Conservation (phyloP, 345 rosid species). For the Citrus medica region DNA sequence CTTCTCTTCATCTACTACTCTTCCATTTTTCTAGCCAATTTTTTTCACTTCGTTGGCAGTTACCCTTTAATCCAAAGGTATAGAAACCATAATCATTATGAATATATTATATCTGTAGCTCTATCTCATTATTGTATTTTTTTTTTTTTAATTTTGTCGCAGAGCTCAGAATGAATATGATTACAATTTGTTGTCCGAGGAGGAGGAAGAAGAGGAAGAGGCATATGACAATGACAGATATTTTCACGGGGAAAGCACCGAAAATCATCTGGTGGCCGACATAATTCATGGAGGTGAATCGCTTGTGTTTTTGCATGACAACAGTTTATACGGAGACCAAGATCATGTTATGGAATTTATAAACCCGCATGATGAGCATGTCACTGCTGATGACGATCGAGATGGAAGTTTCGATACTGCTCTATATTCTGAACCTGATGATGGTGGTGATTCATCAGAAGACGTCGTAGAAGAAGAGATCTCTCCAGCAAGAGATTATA, state of each 20-base stretch:
- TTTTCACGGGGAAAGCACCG: conserved; percentile 35
- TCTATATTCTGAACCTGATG: conserved; percentile 32
- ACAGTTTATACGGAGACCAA: background rate
- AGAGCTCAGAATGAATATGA: conserved; percentile 63
- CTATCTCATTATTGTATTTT: background rate
- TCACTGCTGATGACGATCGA: conserved; percentile 22
- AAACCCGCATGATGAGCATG: conserved; percentile 16
- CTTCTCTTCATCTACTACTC: conserved; percentile 67
- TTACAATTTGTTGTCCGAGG: conserved; percentile 51
- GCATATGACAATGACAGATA: conserved; percentile 28
- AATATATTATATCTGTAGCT: background rate
- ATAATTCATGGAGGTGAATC: conserved; percentile 59
- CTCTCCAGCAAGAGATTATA: conserved; percentile 11
- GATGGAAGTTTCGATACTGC: conserved; percentile 31
- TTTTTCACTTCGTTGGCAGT: conserved; percentile 66
- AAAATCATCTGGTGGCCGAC: conserved; percentile 54
- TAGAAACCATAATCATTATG: background rate
- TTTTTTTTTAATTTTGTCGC: conserved; percentile 6
- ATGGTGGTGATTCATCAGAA: conserved; percentile 2
- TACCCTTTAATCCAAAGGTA: conserved; percentile 69
- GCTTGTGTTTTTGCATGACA: conserved; percentile 37
- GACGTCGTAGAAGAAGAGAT: conserved; percentile 22
- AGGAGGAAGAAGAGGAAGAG: conserved; percentile 61
- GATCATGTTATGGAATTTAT: conserved; percentile 15
- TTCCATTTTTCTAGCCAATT: conserved; percentile 47